phyloP scores from a whole-genome alignment of 768 basidiomycete genomes.

The Suillus lakei region DNA sequence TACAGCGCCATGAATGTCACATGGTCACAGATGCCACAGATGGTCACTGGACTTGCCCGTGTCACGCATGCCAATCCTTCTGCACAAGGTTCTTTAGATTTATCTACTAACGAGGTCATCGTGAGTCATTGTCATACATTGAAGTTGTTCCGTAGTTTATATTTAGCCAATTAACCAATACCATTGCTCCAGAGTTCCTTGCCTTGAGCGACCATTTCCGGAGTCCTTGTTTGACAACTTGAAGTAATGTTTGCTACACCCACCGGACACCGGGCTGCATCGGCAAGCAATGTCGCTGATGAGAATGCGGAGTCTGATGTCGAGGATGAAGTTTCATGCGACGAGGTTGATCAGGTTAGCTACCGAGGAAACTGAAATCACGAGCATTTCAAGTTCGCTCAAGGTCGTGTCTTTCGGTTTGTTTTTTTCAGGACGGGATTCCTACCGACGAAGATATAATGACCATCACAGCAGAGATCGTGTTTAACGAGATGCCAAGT shows the following conservation, averaged over 20 bases:
- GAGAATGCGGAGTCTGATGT: not conserved
- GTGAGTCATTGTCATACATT: not conserved
- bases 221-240: not conserved
- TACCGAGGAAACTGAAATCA: not conserved
- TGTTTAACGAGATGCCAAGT: constrained; percentile 12
- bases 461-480: not conserved
- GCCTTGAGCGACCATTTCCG: not conserved
- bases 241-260: not conserved
- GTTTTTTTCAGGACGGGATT: not conserved
- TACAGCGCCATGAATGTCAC: not conserved
- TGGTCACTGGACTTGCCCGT: no score
- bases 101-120: not conserved
- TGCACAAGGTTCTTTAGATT: not conserved
- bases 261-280: not conserved
- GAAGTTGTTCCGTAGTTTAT: not conserved
- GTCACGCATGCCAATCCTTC: no score
- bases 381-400: not conserved
- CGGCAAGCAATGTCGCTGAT: not conserved
- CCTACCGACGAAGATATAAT: not conserved
- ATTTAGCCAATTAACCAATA: not conserved
- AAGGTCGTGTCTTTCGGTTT: not conserved
- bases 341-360: not conserved
- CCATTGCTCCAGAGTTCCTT: not conserved
- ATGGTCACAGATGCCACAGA: no score
- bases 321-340: not conserved